Evolutionary conservation across 2,329 filamentous ascomycete species (phyloP).

Genomic region (Whalleya microplaca): DNA sequence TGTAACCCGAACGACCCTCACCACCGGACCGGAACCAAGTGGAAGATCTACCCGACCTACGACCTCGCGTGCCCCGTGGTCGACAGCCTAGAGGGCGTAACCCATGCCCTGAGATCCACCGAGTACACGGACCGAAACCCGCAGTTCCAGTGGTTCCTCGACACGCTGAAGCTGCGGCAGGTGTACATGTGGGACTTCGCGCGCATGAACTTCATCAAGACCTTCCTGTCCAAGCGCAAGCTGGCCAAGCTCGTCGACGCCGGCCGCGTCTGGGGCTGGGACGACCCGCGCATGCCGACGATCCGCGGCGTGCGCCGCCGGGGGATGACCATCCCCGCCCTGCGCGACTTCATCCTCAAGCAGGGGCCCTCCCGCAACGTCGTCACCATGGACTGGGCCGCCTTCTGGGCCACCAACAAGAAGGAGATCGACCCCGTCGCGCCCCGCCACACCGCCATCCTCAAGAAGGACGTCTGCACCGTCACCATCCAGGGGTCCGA

Average conservation of each 20-base stretch:
- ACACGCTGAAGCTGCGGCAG: slow-evolving; percentile 71
- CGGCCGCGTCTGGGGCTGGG: slow-evolving; percentile 80
- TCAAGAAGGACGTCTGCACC: slow-evolving; percentile 71
- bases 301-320: slow-evolving; percentile 78
- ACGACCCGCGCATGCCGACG: slow-evolving; percentile 85
- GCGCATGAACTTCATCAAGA: slow-evolving; percentile 81
- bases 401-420: slow-evolving; percentile 76
- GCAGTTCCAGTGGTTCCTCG: slow-evolving; percentile 85
- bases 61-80: slow-evolving; percentile 85
- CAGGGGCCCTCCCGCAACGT: slow-evolving; percentile 85
- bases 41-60: slow-evolving; percentile 89
- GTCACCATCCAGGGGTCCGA: slow-evolving; percentile 71
- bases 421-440: slow-evolving; percentile 80
- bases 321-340: slow-evolving; percentile 77
- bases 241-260: slow-evolving; percentile 80
- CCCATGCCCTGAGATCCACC: slow-evolving; percentile 80
- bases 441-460: slow-evolving; percentile 74
- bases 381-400: slow-evolving; percentile 81
- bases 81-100: slow-evolving; percentile 80
- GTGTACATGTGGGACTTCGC: slow-evolving; percentile 88
- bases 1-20: slow-evolving; percentile 74
- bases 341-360: slow-evolving; percentile 83
- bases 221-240: slow-evolving; percentile 84
- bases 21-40: slow-evolving; percentile 77
- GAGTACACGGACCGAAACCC: slow-evolving; percentile 88